Evolutionary conservation across 2,329 filamentous ascomycete species (phyloP), one percentile per base, ranked within the genome.

Genomic region (Colletotrichum spaethianum): DNA sequence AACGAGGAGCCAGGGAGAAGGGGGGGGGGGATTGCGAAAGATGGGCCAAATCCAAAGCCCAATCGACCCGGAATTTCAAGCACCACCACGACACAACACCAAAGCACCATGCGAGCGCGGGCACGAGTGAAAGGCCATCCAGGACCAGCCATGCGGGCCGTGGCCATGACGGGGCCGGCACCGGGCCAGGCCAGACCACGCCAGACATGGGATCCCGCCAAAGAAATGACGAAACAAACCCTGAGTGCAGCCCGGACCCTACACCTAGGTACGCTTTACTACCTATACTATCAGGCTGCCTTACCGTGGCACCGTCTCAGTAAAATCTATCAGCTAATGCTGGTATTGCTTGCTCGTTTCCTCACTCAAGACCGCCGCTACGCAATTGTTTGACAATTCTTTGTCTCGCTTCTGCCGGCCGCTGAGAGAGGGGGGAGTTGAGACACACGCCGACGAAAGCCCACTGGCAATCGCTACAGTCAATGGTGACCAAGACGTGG

Each of bases 171-270:
- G 59, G 52, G 65, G 50, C 53, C 65, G 56, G 65, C 59, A 55
- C 65, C 53, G 46, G 53, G 36, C 65, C 53, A 48, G 36, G 38
- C 65, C 70, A 63, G 33, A 64, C 70, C 53, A 53, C 53, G 60
- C 59, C 70, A 64, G 59, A 50, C 65, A 70, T 70, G 65, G 69
- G 70, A 72, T 70, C 65, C 70, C 60, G 44, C 70, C 70, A 63
- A 63, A 53, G 42, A 38, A 53, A 63, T 57, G 44, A 72, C 64
- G 65, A 63, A 69, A 63, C 65, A 72, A 70, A 60, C 53, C 70
- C 65, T 68, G 57, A 71, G 68, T 62, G 31, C 33, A 68, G 68
- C 63, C 56, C 50, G 56, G 63, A 44, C 64, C 46, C 63, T 70
- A 70, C 57, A 31, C 48, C 48, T 16, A 28, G 18, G 28, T 44